These are phyloP conservation scores for Carex sylvatica DNA, from an alignment of 202 grass and related monocot genomes.

Conservation along the genomic window DNA sequence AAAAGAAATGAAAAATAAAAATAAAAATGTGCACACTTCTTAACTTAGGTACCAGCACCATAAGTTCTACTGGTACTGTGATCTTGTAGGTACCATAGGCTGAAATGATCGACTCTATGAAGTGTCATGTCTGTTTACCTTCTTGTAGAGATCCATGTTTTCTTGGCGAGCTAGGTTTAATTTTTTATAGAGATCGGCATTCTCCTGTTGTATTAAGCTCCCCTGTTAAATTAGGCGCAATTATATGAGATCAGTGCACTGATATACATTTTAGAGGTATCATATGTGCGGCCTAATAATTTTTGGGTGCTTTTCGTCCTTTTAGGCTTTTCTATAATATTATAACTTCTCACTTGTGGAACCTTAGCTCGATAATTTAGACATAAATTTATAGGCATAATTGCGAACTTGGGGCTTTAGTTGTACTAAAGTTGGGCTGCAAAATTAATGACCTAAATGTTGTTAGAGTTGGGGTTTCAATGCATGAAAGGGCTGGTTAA, in stretches of 20 bases:
- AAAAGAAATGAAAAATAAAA: background rate
- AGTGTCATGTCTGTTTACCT: constrained; percentile 11
- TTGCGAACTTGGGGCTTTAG: constrained; percentile 22
- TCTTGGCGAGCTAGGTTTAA: constrained; percentile 32
- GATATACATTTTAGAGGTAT: constrained; percentile 22
- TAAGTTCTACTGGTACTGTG: background rate
- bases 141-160: constrained; percentile 20
- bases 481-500: constrained; percentile 5
- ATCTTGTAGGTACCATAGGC: background rate
- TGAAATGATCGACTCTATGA: background rate
- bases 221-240: constrained; percentile 54
- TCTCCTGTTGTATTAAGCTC: constrained; percentile 38
- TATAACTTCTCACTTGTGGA: constrained; percentile 41
- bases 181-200: constrained; percentile 51
- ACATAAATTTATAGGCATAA: constrained; percentile 53
- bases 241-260: constrained; percentile 36
- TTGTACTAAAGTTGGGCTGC: constrained; percentile 27
- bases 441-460: constrained; percentile 11
- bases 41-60: background rate
- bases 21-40: background rate
- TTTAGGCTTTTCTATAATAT: constrained; percentile 47
- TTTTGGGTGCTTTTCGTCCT: background rate
- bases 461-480: constrained; percentile 3
- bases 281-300: background rate
- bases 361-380: constrained; percentile 35